Base-by-base conservation (phyloP, 257 asterid species). In the Solanum infundibuliforme region DNA sequence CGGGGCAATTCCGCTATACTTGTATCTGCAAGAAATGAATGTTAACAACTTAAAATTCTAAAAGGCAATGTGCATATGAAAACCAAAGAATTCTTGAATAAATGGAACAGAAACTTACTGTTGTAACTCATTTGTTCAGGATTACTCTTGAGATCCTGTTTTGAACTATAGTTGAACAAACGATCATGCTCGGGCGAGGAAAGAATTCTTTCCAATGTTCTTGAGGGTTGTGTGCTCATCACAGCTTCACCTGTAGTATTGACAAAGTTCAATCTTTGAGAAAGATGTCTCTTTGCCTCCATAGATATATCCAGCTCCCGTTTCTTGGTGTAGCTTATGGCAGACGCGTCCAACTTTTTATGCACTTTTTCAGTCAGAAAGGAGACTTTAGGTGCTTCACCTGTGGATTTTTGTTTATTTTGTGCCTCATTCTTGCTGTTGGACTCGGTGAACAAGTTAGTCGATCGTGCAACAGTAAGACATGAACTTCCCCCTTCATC, bases 231-330 rank as follows among this genome's bases (percentile, higher is more conserved):
- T 83, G 88, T 81, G 36, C 90, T 82, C 13, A 72, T 84, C 25
- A 66, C 41, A 6, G 32, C 87, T 77, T 87, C 94, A 20, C 46
- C 60, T 21, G 82, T 86, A 82, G 85, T 82, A 18, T 66, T 92
- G 41, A 88, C 68, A 87, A 79, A 84, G 60, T 71, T 92, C 75
- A 91, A 87, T 88, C 98, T 92, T 55, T 86, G 92, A 11, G 96
- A 96, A 86, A 96, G 98, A 83, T 93, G 98, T 85, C 88, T 93
- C 92, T 93, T 95, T 16, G 98, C 99, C 94, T 95, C 98, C 87
- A 88, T 69, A 91, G 93, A 84, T 41, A 96, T 91, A 74, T 94
- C 96, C 82, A 66, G 83, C 48, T 93, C 93, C 43, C 66, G 87
- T 87, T 91, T 88, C 90, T 83, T 89, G 79, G 91, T 60, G 76